Evolutionary conservation across 768 basidiomycete species (phyloP), one percentile per base, ranked within the genome.

Genomic region (Rhizopogon roseolus): DNA sequence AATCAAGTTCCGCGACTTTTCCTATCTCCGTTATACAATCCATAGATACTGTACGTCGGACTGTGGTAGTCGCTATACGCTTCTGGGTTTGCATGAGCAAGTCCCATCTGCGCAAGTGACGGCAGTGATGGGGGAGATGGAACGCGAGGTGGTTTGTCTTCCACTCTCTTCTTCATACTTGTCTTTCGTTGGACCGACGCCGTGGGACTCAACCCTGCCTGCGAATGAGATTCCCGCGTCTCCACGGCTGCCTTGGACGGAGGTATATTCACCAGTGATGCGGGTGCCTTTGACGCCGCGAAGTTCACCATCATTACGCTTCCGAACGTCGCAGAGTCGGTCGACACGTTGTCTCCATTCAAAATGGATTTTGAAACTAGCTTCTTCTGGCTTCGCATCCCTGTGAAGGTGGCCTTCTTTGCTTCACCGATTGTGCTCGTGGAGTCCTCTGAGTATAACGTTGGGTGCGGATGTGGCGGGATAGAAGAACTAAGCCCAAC

Each of bases 21-120:
- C 59, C 81, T 71, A 41, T 84, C 83, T 27, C 69, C 74, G 50
- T 81, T 85, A 62, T 90, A 90, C 58, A 90, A 59, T 39, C 85
- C 85, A 62, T 86, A 91, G 52, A 92, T 80, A 64, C 89, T 92
- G 60, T 91, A 91, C 5, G 90, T 91, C 16, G 90, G 88, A 61
- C 89, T 89, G 56, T 82, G 76, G 56, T 91, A 90, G 45, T 80
- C 81, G 6, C 73, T 79, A 66, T 79, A 87, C 4, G 76, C 82
- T 50, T 84, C 79, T 5, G 81, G 78, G 53, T 86, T 80, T 2
- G 71, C 67, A 56, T 86, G 85, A 42, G 81, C 77, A 63, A 90
- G 64, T 46, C 79, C 88, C 88, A 91, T 87, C 68, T 90, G 90
- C 8, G 86, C 74, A 50, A 91, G 66, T 25, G 87, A 88, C 10